Evolutionary conservation across 176 grass and related monocot genomes (phyloP), one percentile per base, ranked within the genome.

Genomic region (Canna indica): DNA sequence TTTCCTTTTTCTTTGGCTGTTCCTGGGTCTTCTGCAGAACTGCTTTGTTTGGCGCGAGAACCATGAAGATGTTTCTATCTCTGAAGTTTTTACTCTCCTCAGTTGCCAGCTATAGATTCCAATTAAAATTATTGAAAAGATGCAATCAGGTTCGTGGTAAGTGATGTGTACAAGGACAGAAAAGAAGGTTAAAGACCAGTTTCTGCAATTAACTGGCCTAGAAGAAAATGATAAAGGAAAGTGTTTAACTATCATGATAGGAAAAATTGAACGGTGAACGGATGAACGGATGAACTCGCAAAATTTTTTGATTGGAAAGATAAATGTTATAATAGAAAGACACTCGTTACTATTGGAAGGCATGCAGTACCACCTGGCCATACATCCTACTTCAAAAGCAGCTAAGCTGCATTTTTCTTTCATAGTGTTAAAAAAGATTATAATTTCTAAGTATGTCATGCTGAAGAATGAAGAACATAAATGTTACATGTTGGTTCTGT

Each of bases 31-130:
- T 97, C 76, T 97, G 94, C 78, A 90, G 78, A 48, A 76, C 80
- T 81, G 77, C 62, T 84, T 97, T 97, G 75, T 92, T 97, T 60
- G 94, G 94, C 70, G 81, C 77, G 61, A 97, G 82, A 83, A 97
- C 77, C 68, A 90, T 26, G 77, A 83, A 97, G 78, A 90, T 85
- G 72, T 85, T 92, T 73, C 79, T 90, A 77, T 97, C 86, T 0
- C 33, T 24, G 12, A 97, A 97, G 84, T 77, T 97, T 74, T 83
- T 87, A 54, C 79, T 90, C 70, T 89, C 88, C 86, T 92, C 86
- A 5, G 80, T 89, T 24, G 84, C 86, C 72, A 97, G 69, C 94
- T 97, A 85, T 78, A 87, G 75, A 60, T 64, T 69, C 7, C 78
- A n/a, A 62, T 27, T 24, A 27, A 30, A 57, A 52, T 0, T 29